Conservation (phyloP, 345 rosid species). For the Brassica carinata region DNA sequence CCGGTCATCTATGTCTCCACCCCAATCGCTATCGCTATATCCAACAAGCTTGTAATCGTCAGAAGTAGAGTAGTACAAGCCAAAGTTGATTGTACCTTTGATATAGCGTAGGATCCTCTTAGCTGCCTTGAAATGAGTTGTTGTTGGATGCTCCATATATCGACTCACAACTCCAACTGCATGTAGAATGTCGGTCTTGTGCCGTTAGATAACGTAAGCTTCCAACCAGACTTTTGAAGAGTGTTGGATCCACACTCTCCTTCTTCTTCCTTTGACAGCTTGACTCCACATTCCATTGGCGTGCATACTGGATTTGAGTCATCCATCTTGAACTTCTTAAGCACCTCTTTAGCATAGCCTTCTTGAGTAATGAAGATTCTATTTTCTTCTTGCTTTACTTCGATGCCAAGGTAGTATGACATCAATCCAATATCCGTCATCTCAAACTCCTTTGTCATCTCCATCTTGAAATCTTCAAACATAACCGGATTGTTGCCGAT, state of each 20-base stretch:
- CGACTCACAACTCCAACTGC: no score
- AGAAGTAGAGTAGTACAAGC: no score
- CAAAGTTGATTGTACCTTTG: no score
- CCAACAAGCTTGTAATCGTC: no score
- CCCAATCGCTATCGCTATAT: no score
- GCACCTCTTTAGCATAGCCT: neutral
- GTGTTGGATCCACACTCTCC: neutral
- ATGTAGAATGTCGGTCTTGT: no score
- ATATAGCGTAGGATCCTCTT: no score
- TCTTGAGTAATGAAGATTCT: neutral
- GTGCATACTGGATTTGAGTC: neutral
- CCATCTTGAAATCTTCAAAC: neutral
- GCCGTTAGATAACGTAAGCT: no score
- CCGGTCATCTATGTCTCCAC: no score
- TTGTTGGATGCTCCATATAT: no score
- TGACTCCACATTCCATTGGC: neutral
- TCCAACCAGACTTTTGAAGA: neutral
- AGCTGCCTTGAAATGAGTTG: no score
- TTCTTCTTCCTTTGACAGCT: neutral
- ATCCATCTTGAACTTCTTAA: neutral
- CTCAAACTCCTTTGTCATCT: neutral
- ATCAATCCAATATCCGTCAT: neutral
- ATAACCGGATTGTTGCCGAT: neutral
- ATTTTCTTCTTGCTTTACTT: neutral
- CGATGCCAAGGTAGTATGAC: neutral